Conservation (phyloP, 164 flowering plant species). For the Tinospora cordifolia region DNA sequence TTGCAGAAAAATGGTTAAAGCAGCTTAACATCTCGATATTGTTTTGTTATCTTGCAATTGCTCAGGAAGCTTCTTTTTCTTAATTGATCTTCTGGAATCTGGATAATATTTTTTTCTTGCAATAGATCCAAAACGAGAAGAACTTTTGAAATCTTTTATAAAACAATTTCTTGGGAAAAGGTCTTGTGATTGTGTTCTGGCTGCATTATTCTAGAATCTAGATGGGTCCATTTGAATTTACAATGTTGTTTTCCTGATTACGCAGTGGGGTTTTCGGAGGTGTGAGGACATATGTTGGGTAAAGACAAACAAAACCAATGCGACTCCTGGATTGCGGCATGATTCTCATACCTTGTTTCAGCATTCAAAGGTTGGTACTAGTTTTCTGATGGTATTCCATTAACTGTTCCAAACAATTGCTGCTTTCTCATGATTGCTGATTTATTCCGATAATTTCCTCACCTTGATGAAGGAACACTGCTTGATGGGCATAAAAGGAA, state of each 20-base stretch:
- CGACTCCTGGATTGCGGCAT: constrained; percentile 83
- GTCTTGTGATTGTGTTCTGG: not conserved
- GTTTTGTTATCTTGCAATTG: not conserved
- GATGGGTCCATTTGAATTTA: not conserved
- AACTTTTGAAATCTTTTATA: not conserved
- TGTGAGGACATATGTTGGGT: constrained; percentile 99
- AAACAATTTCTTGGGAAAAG: not conserved
- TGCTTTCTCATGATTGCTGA: not conserved
- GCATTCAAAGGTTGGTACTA: constrained; percentile 71
- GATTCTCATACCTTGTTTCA: constrained; percentile 96
- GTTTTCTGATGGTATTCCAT: not conserved
- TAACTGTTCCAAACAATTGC: not conserved
- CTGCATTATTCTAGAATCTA: no score
- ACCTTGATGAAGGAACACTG: constrained; percentile 73
- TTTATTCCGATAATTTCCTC: not conserved
- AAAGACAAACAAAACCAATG: constrained; percentile 89
- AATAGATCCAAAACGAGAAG: not conserved
- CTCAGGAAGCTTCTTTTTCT: not conserved
- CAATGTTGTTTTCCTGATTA: constrained; percentile 4
- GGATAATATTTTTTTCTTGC: not conserved
- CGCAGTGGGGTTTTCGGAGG: constrained; percentile 97
- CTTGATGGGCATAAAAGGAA: constrained; percentile 98
- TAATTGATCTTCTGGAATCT: not conserved
- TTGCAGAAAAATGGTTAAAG: not conserved
- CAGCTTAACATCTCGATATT: not conserved